Evolutionary conservation across 2,329 filamentous ascomycete genomes (phyloP), one percentile per base, ranked within the genome.

Genomic region (Ciborinia camelliae): DNA sequence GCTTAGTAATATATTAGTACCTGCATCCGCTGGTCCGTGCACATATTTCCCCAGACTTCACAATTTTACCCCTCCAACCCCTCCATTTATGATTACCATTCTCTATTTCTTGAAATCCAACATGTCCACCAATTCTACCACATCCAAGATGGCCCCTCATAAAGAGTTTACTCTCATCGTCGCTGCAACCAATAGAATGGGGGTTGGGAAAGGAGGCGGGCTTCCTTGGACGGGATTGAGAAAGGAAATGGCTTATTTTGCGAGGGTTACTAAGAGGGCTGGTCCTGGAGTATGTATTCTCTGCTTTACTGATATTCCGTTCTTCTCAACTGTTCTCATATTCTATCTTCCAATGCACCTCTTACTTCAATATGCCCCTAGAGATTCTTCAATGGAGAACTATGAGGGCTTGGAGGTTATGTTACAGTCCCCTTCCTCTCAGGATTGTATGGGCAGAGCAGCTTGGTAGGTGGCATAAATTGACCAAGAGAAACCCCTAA

Each of bases 211-310:
- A 54, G 82, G 83, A 66, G 92, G 92, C 66, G 84, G 82, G 4
- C 86, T 99, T 63, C 95, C 95, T 4, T 99, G 95, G 95, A 91
- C 89, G 0, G 89, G 90, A 51, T 84, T 98, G 41, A 91, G 88
- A 77, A 88, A 90, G 68, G 95, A 99, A 78, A 97, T 99, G 92
- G 87, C 87, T 47, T 98, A 97, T 77, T 99, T 99, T 76, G 90
- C 92, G 23, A 88, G 93, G 66, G 89, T 97, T 48, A 98, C 94
- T 3, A 92, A 90, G 72, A 68, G 66, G 23, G 66, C 66, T 88
- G 20, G 75, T 85, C 30, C 70, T 76, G 45, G 74, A 76, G 73
- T 69, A 68, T 26, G 64, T 59, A 23, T 54, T 60, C 9, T 50
- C 10, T 60, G 15, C 10, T n/a, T 30, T 3, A 20, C 35, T 30